phyloP scores from a whole-genome alignment of 2,329 filamentous ascomycete genomes.

The Myrmaecium sp. region DNA sequence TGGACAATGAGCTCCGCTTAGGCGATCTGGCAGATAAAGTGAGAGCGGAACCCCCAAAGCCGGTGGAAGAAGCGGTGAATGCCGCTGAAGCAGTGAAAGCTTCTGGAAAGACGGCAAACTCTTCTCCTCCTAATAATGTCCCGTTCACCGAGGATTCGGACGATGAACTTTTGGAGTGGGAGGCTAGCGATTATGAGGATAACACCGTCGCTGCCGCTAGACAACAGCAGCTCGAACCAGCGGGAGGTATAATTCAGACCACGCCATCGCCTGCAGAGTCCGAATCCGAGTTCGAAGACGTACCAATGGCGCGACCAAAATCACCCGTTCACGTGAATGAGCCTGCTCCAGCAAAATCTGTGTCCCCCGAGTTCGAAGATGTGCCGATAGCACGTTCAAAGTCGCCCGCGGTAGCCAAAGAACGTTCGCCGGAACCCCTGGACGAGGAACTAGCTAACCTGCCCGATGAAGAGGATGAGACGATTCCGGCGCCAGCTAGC shows the following conservation, averaged over 20 bases:
- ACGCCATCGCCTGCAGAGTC: too few species aligned
- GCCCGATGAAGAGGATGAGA: slow-evolving; percentile 11
- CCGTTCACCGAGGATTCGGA: slow-evolving; percentile 17
- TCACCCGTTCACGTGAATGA: too few species aligned
- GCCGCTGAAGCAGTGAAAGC: slow-evolving; percentile 10
- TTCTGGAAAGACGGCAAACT: not conserved
- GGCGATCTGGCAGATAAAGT: slow-evolving; percentile 28
- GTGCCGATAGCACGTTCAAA: slow-evolving; percentile 19
- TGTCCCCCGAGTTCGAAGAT: slow-evolving; percentile 35
- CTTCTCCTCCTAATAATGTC: slow-evolving; percentile 5
- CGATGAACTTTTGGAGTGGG: slow-evolving; percentile 32
- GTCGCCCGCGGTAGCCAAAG: slow-evolving; percentile 7
- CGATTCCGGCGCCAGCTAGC: slow-evolving; percentile 13
- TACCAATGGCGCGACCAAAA: too few species aligned
- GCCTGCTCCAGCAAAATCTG: too few species aligned
- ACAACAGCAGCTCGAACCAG: slow-evolving; percentile 6
- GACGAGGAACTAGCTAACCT: slow-evolving; percentile 5
- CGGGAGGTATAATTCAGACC: too few species aligned
- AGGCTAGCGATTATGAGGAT: slow-evolving; percentile 38
- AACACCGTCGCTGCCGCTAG: slow-evolving; percentile 8
- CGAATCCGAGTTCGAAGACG: too few species aligned
- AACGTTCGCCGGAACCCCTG: slow-evolving; percentile 10
- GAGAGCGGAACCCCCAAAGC: slow-evolving; percentile 23
- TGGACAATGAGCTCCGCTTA: slow-evolving; percentile 19
- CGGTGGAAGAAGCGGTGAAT: slow-evolving; percentile 8